Evolutionary conservation across 176 grass and related monocot species (phyloP).

Genomic region (Elymus sibiricus): DNA sequence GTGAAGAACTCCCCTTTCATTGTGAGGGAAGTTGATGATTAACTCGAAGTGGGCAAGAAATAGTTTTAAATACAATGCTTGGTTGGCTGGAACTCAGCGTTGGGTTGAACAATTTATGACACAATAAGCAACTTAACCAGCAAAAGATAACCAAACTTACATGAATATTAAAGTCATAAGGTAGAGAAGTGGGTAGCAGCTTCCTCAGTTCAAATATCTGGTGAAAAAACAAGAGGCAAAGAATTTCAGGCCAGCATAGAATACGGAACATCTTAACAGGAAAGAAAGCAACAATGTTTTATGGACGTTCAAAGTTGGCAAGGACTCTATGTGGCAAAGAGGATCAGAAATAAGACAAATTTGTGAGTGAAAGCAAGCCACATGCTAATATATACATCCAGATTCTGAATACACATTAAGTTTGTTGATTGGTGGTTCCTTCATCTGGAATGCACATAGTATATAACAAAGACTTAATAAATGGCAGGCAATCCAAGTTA

Average conservation of each 20-base stretch:
- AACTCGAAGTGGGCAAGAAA: not conserved
- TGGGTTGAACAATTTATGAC: not conserved
- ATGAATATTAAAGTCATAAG: conserved; percentile 99
- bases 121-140: conserved; percentile 18
- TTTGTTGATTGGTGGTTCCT: not conserved
- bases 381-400: not conserved
- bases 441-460: not conserved
- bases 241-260: conserved; percentile 15
- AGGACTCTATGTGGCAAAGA: not conserved
- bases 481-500: not conserved
- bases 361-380: not conserved
- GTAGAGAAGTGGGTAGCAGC: conserved; percentile 81
- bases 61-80: not conserved
- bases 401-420: not conserved
- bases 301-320: not conserved
- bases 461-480: not conserved
- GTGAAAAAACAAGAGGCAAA: conserved; percentile 31
- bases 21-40: not conserved
- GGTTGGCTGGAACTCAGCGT: not conserved
- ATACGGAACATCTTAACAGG: not conserved
- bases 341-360: not conserved
- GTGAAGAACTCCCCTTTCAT: not conserved
- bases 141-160: conserved; percentile 50
- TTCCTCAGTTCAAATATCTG: conserved; percentile 96
- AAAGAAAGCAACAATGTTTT: not conserved